A percentile compares a stretch with the other conserved stretches of the same genome.
Conservation (phyloP, 768 basidiomycete genomes). For the Lactifluus rugatus region DNA sequence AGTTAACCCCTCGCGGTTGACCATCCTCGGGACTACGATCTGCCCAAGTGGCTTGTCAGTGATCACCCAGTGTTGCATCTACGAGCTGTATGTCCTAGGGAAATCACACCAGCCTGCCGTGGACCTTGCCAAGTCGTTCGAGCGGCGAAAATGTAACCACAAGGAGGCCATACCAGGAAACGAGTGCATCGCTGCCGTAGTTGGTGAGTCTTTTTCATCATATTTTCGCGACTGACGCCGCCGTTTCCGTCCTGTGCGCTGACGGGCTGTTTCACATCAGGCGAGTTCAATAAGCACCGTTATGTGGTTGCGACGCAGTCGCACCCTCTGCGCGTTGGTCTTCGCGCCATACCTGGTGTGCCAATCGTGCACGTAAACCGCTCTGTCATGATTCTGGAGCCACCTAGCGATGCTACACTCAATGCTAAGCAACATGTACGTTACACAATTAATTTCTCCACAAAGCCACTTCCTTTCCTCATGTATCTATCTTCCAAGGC, state of each 20-base stretch:
- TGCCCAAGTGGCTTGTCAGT: conserved; percentile 54
- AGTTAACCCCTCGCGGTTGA: neutral
- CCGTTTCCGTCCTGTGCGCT: neutral
- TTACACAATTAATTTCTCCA: neutral
- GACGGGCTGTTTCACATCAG: conserved; percentile 28
- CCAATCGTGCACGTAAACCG: conserved; percentile 90
- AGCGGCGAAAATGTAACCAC: conserved; percentile 92
- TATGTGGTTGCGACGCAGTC: conserved; percentile 87
- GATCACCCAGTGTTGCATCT: conserved; percentile 98
- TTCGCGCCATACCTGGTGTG: conserved; percentile 71
- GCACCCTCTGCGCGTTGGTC: conserved; percentile 51
- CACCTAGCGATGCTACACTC: conserved; percentile 72
- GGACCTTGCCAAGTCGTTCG: conserved; percentile 88
- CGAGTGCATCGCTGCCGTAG: conserved; percentile 71
- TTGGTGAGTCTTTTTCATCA: conserved; percentile 52
- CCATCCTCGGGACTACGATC: neutral
- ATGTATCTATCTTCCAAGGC: conserved; percentile 32
- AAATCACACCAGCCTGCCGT: conserved; percentile 61
- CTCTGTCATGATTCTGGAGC: conserved; percentile 88
- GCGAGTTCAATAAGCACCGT: conserved; percentile 80
- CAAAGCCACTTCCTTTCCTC: neutral
- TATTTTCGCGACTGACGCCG: neutral
- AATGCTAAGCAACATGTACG: conserved; percentile 52
- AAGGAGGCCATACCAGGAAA: conserved; percentile 74
- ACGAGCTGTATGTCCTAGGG: conserved; percentile 84